These are phyloP conservation scores for Heliamphora pulchella DNA, from an alignment of 179 eudicot genomes.

Conservation along the genomic window DNA sequence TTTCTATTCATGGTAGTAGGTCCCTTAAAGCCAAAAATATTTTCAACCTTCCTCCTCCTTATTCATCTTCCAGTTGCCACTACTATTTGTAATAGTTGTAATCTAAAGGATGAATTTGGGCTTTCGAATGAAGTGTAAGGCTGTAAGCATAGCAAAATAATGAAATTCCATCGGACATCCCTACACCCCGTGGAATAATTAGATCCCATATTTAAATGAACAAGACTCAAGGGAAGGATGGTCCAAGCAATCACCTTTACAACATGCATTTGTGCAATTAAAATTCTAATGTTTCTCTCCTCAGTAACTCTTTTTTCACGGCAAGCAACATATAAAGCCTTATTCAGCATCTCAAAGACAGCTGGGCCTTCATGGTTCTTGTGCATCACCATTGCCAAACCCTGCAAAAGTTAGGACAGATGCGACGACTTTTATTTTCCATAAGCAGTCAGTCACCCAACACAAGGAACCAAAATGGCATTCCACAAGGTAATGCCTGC, in stretches of 20 bases:
- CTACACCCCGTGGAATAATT: background rate
- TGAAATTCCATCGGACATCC: background rate
- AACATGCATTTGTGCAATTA: slow-evolving; percentile 88
- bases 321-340: slow-evolving; percentile 59
- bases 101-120: background rate
- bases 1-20: background rate
- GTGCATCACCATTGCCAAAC: slow-evolving; percentile 97
- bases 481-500: background rate
- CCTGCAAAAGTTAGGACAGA: slow-evolving; percentile 37
- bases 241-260: slow-evolving; percentile 49
- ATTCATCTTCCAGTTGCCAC: background rate
- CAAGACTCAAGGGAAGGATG: slow-evolving; percentile 10
- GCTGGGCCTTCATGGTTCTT: slow-evolving; percentile 79
- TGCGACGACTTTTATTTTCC: background rate
- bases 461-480: slow-evolving; percentile 7
- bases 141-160: background rate
- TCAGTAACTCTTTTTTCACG: slow-evolving; percentile 57
- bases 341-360: slow-evolving; percentile 73
- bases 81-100: background rate
- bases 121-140: background rate
- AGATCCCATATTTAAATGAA: background rate
- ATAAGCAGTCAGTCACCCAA: slow-evolving; percentile 8
- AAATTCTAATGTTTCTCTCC: slow-evolving; percentile 82
- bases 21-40: background rate
- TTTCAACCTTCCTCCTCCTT: background rate